Percentiles rank a stretch among this genome's conserved stretches.
Conservation (phyloP, 805 yeast genomes). For the Barnettozyma sucrosica region DNA sequence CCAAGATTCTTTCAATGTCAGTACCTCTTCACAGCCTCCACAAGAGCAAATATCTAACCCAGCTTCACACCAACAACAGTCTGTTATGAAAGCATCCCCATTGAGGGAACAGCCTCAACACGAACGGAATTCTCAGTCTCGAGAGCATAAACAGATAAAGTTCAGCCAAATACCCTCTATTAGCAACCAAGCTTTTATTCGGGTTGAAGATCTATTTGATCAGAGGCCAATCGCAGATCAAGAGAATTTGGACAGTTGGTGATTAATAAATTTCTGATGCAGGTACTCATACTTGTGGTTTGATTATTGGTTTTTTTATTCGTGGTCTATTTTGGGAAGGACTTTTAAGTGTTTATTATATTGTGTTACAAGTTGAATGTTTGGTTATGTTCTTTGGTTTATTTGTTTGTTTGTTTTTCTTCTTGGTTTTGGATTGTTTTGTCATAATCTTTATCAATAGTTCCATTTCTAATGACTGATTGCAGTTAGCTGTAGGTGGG, state of each 20-base stretch:
- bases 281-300: neutral
- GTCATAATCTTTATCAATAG: neutral
- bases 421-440: neutral
- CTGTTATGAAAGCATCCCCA: neutral
- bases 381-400: neutral
- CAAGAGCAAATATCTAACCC: neutral
- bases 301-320: neutral
- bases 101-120: neutral
- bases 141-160: neutral
- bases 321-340: neutral
- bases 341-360: too few relatives aligned
- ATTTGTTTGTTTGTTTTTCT: neutral
- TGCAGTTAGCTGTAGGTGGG: too few relatives aligned
- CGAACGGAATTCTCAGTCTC: neutral
- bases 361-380: neutral
- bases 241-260: constrained; percentile 5
- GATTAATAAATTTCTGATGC: neutral
- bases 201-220: constrained; percentile 11
- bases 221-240: constrained; percentile 8
- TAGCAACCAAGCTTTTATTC: neutral
- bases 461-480: too few relatives aligned
- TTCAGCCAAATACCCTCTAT: neutral
- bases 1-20: neutral
- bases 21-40: neutral
- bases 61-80: neutral